Percentiles rank a stretch among this genome's conserved stretches.
Conservation (phyloP, 2,329 filamentous ascomycete species). For the Aspergillus glaucus region DNA sequence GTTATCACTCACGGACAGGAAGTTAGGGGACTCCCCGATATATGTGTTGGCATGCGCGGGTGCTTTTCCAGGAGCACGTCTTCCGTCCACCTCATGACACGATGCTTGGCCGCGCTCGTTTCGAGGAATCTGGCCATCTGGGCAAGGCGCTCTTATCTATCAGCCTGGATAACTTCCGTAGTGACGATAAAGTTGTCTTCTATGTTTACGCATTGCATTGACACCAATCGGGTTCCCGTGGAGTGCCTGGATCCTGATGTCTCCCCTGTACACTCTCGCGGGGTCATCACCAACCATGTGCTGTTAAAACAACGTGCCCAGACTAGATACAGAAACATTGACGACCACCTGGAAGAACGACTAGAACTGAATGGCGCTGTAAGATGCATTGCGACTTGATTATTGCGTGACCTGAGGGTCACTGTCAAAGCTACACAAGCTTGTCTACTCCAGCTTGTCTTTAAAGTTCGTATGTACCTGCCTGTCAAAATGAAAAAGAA, state of each 20-base stretch:
- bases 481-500: background rate
- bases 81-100: constrained; percentile 6
- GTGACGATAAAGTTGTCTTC: background rate
- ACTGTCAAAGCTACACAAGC: too few relatives aligned
- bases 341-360: background rate
- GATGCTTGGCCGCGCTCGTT: constrained; percentile 4
- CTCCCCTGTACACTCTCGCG: background rate
- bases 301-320: too few relatives aligned
- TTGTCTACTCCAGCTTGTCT: background rate
- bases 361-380: too few relatives aligned
- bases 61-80: constrained; percentile 3
- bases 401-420: too few relatives aligned
- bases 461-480: background rate
- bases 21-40: too few relatives aligned
- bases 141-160: background rate
- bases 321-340: background rate
- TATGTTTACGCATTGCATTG: too few relatives aligned
- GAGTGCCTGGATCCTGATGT: too few relatives aligned
- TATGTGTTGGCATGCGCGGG: too few relatives aligned
- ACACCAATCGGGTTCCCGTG: too few relatives aligned
- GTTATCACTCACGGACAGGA: too few relatives aligned
- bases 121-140: background rate
- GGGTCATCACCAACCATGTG: too few relatives aligned
- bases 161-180: background rate
- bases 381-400: too few relatives aligned